A percentile compares a stretch with the other conserved stretches of the same genome.
Conservation (phyloP, 495 filamentous ascomycete species). For the Acidomyces sp. region DNA sequence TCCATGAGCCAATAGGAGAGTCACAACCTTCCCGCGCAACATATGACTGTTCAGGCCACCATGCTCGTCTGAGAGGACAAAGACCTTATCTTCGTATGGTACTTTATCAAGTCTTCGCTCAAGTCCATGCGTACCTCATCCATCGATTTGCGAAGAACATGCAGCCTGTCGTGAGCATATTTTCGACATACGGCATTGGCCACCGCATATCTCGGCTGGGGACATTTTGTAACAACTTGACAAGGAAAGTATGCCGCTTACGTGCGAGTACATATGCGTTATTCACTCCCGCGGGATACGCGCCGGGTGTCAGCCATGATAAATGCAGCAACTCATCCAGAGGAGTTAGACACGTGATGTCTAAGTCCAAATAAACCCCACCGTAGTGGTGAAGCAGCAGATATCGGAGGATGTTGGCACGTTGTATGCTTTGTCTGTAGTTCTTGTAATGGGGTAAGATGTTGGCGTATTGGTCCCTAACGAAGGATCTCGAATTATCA, state of each 20-base stretch:
- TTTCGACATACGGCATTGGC: constrained; percentile 14
- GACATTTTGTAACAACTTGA: background rate
- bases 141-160: constrained; percentile 15
- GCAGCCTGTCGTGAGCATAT: constrained; percentile 16
- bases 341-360: constrained; percentile 10
- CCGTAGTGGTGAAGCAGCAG: constrained; percentile 13
- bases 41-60: constrained; percentile 10
- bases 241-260: constrained; percentile 4
- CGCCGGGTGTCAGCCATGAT: constrained; percentile 9
- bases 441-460: constrained; percentile 4
- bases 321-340: constrained; percentile 9
- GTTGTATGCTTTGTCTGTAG: constrained; percentile 13
- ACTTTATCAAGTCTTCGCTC: background rate
- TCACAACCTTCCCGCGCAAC: constrained; percentile 11
- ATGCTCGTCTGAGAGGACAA: constrained; percentile 5
- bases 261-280: constrained; percentile 14
- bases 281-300: constrained; percentile 14
- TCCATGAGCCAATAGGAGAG: constrained; percentile 12
- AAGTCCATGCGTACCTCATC: constrained; percentile 8
- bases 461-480: constrained; percentile 3
- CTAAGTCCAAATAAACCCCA: constrained; percentile 13
- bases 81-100: constrained; percentile 1
- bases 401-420: constrained; percentile 14
- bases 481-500: constrained; percentile 5
- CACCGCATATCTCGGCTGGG: constrained; percentile 3